Conservation (phyloP, 2,329 filamentous ascomycete genomes). For the Sporothrix dimorphospora region DNA sequence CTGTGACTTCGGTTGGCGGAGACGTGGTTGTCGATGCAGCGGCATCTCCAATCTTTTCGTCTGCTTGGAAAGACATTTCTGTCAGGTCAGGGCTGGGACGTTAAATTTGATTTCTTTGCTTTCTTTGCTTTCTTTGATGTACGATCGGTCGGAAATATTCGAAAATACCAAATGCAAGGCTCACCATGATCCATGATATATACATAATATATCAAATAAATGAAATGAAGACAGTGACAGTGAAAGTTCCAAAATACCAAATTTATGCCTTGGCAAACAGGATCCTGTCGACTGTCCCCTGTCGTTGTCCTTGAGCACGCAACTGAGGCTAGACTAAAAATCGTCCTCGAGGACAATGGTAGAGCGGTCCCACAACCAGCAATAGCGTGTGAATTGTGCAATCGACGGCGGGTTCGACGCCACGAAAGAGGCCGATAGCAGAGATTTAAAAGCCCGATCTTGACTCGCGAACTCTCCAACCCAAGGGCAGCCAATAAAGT, state of each 20-base stretch:
- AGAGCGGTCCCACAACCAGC: neutral
- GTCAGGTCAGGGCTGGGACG: no score
- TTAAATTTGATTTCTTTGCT: neutral
- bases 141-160: neutral
- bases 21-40: neutral
- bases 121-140: no score
- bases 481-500: no score
- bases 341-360: neutral
- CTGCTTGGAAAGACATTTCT: neutral
- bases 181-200: neutral
- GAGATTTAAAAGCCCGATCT: neutral
- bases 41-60: neutral
- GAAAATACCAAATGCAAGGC: neutral
- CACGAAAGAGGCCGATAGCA: neutral
- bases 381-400: neutral
- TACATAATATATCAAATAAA: neutral
- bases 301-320: neutral
- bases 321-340: neutral
- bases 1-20: neutral
- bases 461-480: no score
- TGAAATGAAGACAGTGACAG: neutral
- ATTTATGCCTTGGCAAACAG: no score
- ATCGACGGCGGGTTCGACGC: neutral
- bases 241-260: neutral
- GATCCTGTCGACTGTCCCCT: neutral